Percentiles rank a stretch among this genome's conserved stretches.
Conservation (phyloP, 2,329 filamentous ascomycete genomes). For the Aspergillus hortae region DNA sequence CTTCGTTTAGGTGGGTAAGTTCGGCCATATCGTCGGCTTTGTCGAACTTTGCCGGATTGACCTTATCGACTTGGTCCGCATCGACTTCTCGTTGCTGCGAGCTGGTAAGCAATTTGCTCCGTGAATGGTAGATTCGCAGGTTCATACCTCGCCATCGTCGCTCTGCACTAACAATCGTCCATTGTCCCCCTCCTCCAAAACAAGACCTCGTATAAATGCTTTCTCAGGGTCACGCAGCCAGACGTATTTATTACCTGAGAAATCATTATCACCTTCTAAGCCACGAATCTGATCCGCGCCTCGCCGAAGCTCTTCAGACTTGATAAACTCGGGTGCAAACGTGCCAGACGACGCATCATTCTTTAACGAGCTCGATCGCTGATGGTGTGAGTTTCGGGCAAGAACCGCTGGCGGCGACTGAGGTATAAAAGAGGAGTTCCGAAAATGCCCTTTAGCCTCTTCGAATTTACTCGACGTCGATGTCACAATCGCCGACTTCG, state of each 20-base stretch:
- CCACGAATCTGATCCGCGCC: constrained; percentile 57
- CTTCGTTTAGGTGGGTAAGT: constrained; percentile 94
- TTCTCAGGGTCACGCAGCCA: constrained; percentile 86
- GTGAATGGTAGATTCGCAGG: not conserved
- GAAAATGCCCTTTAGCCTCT: constrained; percentile 55
- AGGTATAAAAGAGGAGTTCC: constrained; percentile 64
- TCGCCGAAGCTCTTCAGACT: constrained; percentile 70
- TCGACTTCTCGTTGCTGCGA: constrained; percentile 79
- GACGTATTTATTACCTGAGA: constrained; percentile 96
- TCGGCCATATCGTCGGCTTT: constrained; percentile 99
- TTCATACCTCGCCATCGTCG: constrained; percentile 79
- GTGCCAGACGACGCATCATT: constrained; percentile 68
- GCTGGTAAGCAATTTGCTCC: constrained; percentile 18
- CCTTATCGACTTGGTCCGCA: constrained; percentile 87
- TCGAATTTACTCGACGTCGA: constrained; percentile 46
- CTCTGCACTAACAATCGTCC: constrained; percentile 80
- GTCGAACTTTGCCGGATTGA: constrained; percentile 99
- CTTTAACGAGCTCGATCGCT: constrained; percentile 61
- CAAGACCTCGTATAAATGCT: constrained; percentile 89
- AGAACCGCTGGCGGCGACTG: constrained; percentile 49
- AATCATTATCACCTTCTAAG: constrained; percentile 97
- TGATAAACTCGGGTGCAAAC: constrained; percentile 96
- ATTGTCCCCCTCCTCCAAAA: constrained; percentile 73
- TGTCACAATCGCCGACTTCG: constrained; percentile 72
- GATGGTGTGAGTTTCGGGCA: constrained; percentile 37